Percentiles rank a stretch among this genome's conserved stretches.
Evolutionary conservation across 129 eudicot species (phyloP).

Genomic region (Erigeron canadensis): DNA sequence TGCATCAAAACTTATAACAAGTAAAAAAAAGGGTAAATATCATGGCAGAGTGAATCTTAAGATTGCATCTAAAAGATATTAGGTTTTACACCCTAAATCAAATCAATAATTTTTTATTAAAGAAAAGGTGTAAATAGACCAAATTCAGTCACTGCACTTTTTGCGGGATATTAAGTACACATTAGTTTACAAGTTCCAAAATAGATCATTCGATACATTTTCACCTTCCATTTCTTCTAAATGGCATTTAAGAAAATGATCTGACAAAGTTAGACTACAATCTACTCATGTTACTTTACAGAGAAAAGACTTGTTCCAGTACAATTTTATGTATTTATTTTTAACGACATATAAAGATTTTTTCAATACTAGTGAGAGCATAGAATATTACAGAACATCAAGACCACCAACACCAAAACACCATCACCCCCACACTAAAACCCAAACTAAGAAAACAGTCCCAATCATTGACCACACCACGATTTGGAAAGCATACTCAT

Average conservation of each 20-base stretch:
- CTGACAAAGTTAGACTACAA: too few species aligned
- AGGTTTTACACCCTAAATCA: background rate
- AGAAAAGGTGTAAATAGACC: background rate
- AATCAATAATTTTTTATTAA: background rate
- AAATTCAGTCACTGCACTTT: constrained; percentile 10
- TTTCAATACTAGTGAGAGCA: too few species aligned
- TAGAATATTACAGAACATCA: too few species aligned
- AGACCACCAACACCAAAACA: too few species aligned
- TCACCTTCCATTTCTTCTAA: too few species aligned
- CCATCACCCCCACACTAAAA: too few species aligned
- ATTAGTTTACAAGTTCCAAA: background rate
- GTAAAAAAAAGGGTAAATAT: background rate
- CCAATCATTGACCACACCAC: background rate
- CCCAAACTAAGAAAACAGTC: too few species aligned
- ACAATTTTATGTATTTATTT: too few species aligned
- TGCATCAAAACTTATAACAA: constrained; percentile 15
- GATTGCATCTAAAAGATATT: too few species aligned
- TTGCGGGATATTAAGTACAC: background rate
- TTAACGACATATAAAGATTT: too few species aligned
- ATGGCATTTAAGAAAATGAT: too few species aligned
- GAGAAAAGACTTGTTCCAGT: background rate
- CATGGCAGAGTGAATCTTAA: background rate
- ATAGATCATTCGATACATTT: too few species aligned
- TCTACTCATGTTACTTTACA: background rate
- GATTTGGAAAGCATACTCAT: background rate